Evolutionary conservation across 805 yeast species (phyloP).

Genomic region (Pichia eremophila): DNA sequence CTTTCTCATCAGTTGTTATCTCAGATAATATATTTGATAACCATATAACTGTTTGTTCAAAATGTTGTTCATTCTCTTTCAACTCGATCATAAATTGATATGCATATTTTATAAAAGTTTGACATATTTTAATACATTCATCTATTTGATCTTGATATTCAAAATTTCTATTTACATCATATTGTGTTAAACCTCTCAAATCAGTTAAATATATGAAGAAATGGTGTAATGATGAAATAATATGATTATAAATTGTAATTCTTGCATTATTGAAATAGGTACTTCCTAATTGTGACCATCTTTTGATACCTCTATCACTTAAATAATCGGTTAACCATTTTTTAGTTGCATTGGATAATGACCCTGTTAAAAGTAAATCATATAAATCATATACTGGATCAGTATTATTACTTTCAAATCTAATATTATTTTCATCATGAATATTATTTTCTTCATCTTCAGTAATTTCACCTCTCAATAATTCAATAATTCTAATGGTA

Average conservation of each 20-base stretch:
- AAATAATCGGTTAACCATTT: slow-evolving; percentile 58
- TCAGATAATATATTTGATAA: slow-evolving; percentile 28
- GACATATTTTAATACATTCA: slow-evolving; percentile 13
- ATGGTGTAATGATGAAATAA: slow-evolving; percentile 50
- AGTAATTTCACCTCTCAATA: slow-evolving; percentile 29
- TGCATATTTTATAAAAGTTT: slow-evolving; percentile 24
- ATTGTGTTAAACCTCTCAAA: slow-evolving; percentile 31
- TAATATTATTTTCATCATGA: neutral
- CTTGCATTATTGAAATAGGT: slow-evolving; percentile 41
- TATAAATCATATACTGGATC: slow-evolving; percentile 33
- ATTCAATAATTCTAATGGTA: slow-evolving; percentile 25
- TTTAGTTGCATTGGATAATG: slow-evolving; percentile 37
- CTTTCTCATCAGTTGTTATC: slow-evolving; percentile 30
- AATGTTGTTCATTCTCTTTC: slow-evolving; percentile 37
- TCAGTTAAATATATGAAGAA: slow-evolving; percentile 37
- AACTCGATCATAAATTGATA: slow-evolving; percentile 33
- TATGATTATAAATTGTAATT: slow-evolving; percentile 36
- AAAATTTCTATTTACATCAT: slow-evolving; percentile 23
- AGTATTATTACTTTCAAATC: slow-evolving; percentile 6
- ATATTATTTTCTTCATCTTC: slow-evolving; percentile 9
- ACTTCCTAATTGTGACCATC: slow-evolving; percentile 44
- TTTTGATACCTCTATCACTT: slow-evolving; percentile 56
- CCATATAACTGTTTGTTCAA: slow-evolving; percentile 40
- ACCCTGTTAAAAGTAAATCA: slow-evolving; percentile 44
- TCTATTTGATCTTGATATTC: slow-evolving; percentile 12